Base-by-base conservation (phyloP, 106 monocot species). In the Apostasia ramifera region DNA sequence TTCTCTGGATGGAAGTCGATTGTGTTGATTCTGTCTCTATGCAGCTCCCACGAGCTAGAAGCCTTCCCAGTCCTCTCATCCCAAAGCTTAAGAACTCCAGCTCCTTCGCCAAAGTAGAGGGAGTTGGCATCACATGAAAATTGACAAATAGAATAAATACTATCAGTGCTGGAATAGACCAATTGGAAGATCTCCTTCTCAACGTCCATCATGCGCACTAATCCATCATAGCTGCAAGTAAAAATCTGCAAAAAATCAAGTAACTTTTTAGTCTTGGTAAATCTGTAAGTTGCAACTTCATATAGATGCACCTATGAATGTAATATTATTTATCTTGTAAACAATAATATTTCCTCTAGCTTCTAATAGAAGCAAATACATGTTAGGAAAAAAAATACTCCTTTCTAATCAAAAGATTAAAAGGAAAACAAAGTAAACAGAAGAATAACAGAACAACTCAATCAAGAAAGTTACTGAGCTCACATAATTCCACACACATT, bases 221-320 rank as follows among this genome's bases (percentile, higher is more conserved):
- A 77, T 44, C 95, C 95, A 76, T 95, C 86, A 74, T 91, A 91
- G 72, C 95, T 74, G 59, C 82, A 65, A 52, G 85, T 89, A 67
- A 75, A 84, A 38, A 95, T 81, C 95, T 95, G 70, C 78, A 82
- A 11, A 44, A 42, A 60, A 3, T n/a, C 10, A 50, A n/a, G n/a
- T n/a, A n/a, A 26, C 26, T 26, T 26, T 0, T 26, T 26, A 26
- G 26, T 26, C 26, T 26, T 26, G 26, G 26, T 26, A 26, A 26
- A 26, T 26, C 26, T 26, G 26, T 26, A 26, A 26, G 26, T 26
- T 26, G 26, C 26, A 26, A 26, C 26, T 26, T 26, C 26, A 26
- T 26, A 26, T 26, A 26, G 26, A 26, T 26, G 26, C 26, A 26
- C 26, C 26, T 26, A 26, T 26, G 26, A 26, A 26, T 26, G 26